Base-by-base conservation (phyloP, 2,329 filamentous ascomycete genomes). In the Arachnopeziza araneosa region DNA sequence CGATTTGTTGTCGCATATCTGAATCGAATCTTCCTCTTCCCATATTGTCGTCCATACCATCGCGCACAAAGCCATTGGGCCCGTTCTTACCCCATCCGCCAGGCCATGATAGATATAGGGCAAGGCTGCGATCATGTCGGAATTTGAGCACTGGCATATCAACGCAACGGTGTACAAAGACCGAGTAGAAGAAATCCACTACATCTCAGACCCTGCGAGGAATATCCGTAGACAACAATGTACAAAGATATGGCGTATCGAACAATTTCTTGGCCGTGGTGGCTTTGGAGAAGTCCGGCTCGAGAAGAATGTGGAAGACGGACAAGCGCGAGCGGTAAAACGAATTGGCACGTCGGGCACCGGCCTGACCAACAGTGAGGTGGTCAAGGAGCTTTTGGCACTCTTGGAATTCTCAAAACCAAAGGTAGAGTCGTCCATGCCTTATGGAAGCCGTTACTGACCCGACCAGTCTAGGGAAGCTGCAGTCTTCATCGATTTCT, bases 401-500 rank as follows among this genome's bases (percentile, higher is more conserved):
- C 21, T 63, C 3, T 19, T 59, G 26, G 56, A 60, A 23, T 61
- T 63, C 30, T 61, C 58, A 12, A 59, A 63, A n/a, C 56, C 56
- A 17, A 63, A 44, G 36, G 36, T 44, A 17, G 26, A 14, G 54
- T 50, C 30, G 21, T 26, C 12, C n/a, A 30, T 23, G 6, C 9
- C 36, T 22, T 50, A 49, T 50, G 36, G 17, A 44, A 17, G 36
- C 36, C 17, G 17, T 1, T n/a, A 58, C n/a, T 50, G 44, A 44
- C 12, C 12, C 6, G 2, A 7, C 5, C 36, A 44, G 54, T 58
- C 52, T 24, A 58, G 52, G 22, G 58, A 55, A 52, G 26, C 53
- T 56, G 58, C 55, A 8, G 54, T 57, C 1, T 63, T 74, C 55
- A 71, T 73, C 73, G 54, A 73, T 69, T 44, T 44, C 1, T 70